phyloP scores from a whole-genome alignment of 345 rosid species.

The Populus pruinosa region DNA sequence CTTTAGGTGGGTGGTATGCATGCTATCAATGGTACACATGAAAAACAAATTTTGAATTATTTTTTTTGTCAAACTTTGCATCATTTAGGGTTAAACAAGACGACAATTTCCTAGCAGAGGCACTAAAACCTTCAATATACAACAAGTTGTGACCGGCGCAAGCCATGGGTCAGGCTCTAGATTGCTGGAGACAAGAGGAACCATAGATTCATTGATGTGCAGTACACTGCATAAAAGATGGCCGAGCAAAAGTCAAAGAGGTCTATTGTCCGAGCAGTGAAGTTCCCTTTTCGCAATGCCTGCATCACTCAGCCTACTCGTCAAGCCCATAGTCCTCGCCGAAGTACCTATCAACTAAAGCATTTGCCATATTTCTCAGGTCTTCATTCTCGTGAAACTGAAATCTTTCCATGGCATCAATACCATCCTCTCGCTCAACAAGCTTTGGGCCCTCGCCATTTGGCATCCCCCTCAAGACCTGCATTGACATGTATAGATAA shows the following conservation, averaged over 20 bases:
- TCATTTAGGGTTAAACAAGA: neutral
- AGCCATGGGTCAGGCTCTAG: too few relatives aligned
- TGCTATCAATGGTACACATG: neutral
- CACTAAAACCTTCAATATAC: neutral
- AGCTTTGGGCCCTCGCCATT: slow-evolving; percentile 78
- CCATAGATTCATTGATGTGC: too few relatives aligned
- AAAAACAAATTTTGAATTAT: neutral
- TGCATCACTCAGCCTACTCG: slow-evolving; percentile 21
- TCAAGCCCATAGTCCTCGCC: slow-evolving; percentile 86
- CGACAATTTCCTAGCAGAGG: neutral
- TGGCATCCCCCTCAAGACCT: slow-evolving; percentile 96
- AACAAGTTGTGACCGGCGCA: neutral
- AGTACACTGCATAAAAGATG: too few relatives aligned
- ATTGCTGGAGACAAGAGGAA: too few relatives aligned
- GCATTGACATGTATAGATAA: slow-evolving; percentile 2
- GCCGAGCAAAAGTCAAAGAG: too few relatives aligned
- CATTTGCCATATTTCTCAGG: slow-evolving; percentile 89
- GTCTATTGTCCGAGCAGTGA: neutral
- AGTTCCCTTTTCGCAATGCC: neutral
- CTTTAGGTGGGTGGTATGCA: neutral
- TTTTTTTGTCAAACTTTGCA: neutral
- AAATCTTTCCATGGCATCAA: slow-evolving; percentile 90
- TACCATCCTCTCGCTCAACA: slow-evolving; percentile 92
- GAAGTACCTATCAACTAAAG: slow-evolving; percentile 78
- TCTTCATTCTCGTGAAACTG: slow-evolving; percentile 97